phyloP scores from a whole-genome alignment of 495 filamentous ascomycete genomes.

The Aspergillus steynii region DNA sequence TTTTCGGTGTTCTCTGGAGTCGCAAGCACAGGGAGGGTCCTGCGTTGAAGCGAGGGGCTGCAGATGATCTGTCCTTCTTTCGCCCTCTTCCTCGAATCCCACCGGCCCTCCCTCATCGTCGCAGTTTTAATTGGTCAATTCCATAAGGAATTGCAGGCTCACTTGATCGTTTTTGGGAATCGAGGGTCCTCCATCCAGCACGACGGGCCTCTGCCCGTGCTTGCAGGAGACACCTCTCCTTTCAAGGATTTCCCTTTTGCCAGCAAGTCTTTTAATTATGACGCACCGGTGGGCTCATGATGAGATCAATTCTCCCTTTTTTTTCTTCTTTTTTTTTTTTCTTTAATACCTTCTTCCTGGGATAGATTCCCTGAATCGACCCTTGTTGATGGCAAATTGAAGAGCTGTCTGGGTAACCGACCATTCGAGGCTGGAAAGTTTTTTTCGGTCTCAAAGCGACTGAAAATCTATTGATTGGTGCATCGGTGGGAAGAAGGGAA shows the following conservation, averaged over 20 bases:
- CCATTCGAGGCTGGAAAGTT: not conserved
- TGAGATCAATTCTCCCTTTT: not conserved
- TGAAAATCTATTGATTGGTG: not conserved
- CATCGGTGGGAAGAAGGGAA: not conserved
- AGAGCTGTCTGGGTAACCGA: not conserved
- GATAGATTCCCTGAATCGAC: not conserved
- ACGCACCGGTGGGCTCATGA: not conserved
- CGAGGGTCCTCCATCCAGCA: not conserved
- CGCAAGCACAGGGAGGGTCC: slow-evolving; percentile 10
- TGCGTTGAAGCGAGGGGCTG: slow-evolving; percentile 23
- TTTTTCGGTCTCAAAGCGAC: not conserved
- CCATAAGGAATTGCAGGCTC: not conserved
- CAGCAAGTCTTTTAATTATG: not conserved
- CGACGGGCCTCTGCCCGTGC: not conserved
- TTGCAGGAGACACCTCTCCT: not conserved
- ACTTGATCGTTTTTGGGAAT: not conserved
- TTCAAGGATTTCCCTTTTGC: not conserved
- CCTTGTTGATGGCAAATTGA: not conserved
- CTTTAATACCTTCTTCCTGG: not conserved
- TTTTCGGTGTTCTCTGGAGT: not conserved
- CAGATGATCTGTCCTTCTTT: slow-evolving; percentile 20
- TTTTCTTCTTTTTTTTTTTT: not conserved
- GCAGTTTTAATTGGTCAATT: not conserved
- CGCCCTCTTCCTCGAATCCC: not conserved
- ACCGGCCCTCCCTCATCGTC: slow-evolving; percentile 3